Evolutionary conservation across 2,329 filamentous ascomycete species (phyloP), one percentile per base, ranked within the genome.

Genomic region (Ophiostoma perfectum): DNA sequence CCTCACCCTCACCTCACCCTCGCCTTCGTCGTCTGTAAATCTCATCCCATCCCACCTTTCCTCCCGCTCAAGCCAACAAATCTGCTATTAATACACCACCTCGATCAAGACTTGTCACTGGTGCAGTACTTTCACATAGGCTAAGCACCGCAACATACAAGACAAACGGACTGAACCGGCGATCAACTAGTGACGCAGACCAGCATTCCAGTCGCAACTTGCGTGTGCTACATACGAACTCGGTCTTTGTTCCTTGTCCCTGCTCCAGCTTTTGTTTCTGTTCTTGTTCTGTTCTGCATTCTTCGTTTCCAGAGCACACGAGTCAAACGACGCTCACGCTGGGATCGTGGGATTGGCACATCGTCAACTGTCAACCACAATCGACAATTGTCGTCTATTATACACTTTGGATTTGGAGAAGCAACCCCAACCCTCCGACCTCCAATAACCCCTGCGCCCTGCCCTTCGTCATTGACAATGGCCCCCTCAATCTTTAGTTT

Each of bases 401-500:
- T 60, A 38, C 55, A 60, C 27, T 27, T 27, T 27, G 27, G 55
- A 60, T 36, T 60, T 38, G 55, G 55, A 60, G 27, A 58, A 55
- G 38, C 16, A 18, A 52, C 55, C 55, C 55, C 55, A 60, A 60
- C 27, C 27, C 55, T 44, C 42, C 42, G 11, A 14, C 55, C 55
- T 14, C 27, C 38, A 14, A 12, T 14, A 12, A 41, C 39, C 62
- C 62, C 62, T 64, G 39, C n/a, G 27, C 27, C 27, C 27, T 27
- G 27, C 27, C 27, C 27, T 27, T 27, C 39, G 11, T 44, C 11
- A 4, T n/a, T n/a, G 4, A 18, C 41, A 64, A 88, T 88, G 85
- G 81, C 84, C 68, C 84, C 85, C 45, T 80, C 88, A 60, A 91
- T 96, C 75, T 83, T 95, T 71, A 84, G 78, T 73, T 78, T 86